Evolutionary conservation across 208 protist species (phyloP), one percentile per base, ranked within the genome.

Genomic region (Crithidia thermophila): DNA sequence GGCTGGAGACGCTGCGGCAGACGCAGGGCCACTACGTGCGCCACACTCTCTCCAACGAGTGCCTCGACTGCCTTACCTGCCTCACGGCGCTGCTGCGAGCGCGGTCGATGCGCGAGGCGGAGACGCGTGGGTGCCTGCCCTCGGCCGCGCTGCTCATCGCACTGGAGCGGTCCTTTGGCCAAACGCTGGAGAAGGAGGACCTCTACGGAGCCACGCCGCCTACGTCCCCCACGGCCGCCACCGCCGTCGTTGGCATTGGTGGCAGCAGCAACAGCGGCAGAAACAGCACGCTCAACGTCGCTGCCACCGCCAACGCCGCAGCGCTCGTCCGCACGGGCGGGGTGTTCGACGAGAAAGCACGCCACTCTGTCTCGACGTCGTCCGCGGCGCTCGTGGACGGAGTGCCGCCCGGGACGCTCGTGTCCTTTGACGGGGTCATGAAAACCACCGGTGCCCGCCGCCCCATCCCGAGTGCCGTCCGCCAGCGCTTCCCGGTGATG

Each of bases 141-240:
- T 79, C 82, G n/a, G 73, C 91, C 9, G 69, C 72, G 40, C 83
- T 87, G 49, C 64, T 96, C 42, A 88, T 96, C 56, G 81, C 85
- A 27, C 53, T 90, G 36, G 91, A 96, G 74, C 86, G 91, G 31
- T 85, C 85, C 34, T 94, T 94, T 66, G 91, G 91, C 3, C 75
- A 82, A 46, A 93, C 88, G 28, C 75, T 96, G 18, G 85, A 89
- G 27, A 68, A 91, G 28, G 77, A 70, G 14, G 91, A 96, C 47
- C 55, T 96, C 21, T 94, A 88, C 65, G 87, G 85, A 20, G 69
- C 62, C 7, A 36, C 51, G 0, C 37, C 42, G 27, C 49, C 49
- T 30, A 37, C 30, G 16, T 57, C 46, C 0, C 52, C 62, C 3
- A 60, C 40, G 28, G 30, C 53, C 27, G 10, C 42, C 21, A 28